Conservation (phyloP, 208 protist species). For the Tritrichomonas foetus region DNA sequence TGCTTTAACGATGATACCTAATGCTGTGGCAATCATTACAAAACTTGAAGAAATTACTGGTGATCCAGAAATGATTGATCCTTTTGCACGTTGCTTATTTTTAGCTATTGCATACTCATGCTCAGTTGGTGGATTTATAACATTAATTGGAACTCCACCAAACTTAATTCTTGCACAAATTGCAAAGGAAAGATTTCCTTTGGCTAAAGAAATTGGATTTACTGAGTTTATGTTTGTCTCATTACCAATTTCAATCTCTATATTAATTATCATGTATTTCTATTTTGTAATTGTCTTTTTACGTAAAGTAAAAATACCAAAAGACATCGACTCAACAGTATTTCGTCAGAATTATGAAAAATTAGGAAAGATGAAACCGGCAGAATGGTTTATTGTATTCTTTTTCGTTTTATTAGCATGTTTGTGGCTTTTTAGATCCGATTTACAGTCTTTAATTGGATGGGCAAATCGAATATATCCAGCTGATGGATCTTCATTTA, state of each 20-base stretch:
- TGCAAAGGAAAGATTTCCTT: not conserved
- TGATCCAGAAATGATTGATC: not conserved
- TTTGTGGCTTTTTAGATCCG: not conserved
- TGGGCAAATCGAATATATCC: not conserved
- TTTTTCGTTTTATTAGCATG: not conserved
- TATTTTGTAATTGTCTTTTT: not conserved
- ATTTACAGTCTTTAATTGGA: not conserved
- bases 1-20: not conserved
- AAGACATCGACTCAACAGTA: not conserved
- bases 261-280: not conserved
- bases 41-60: conserved; percentile 28
- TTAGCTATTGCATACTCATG: not conserved
- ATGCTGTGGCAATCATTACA: conserved; percentile 19
- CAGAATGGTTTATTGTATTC: not conserved
- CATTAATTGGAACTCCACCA: no score
- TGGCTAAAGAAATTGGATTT: not conserved
- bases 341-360: not conserved
- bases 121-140: conserved; percentile 46
- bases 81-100: not conserved
- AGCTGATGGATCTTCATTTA: not conserved
- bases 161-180: conserved; percentile 47
- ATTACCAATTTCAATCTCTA: not conserved
- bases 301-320: not conserved
- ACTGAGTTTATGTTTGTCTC: conserved; percentile 28
- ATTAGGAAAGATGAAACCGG: not conserved